phyloP scores from a whole-genome alignment of 345 rosid species.

The Limnanthes douglasii region DNA sequence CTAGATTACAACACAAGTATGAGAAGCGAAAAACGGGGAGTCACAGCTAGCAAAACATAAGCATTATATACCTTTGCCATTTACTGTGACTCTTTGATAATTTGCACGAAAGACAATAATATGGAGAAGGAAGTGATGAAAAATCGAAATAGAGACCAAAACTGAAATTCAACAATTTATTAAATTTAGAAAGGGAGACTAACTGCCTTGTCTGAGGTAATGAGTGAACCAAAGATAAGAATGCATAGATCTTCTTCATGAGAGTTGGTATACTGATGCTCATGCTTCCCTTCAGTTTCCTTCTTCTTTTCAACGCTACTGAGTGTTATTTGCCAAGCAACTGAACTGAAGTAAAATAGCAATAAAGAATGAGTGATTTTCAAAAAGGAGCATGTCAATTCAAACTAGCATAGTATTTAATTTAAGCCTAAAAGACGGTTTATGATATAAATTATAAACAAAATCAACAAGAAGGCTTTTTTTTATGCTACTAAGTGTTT shows the following conservation, averaged over 20 bases:
- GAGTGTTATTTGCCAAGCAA: conserved; percentile 82
- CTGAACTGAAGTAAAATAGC: conserved; percentile 61
- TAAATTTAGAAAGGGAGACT: conserved; percentile 10
- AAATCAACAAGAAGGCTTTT: conserved; percentile 10
- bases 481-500: conserved; percentile 40
- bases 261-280: conserved; percentile 7
- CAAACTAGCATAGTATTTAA: no score
- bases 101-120: no score
- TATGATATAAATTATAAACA: background rate
- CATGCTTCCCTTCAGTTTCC: conserved; percentile 16
- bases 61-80: no score
- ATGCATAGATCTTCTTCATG: conserved; percentile 51
- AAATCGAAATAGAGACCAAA: background rate
- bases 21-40: no score
- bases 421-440: background rate
- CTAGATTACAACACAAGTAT: conserved; percentile 13
- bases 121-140: no score
- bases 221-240: conserved; percentile 59
- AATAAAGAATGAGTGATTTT: conserved; percentile 2
- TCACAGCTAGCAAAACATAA: no score
- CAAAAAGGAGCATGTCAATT: background rate
- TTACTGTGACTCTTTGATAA: no score
- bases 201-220: conserved; percentile 67
- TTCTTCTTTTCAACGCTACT: conserved; percentile 31
- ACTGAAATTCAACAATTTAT: background rate